phyloP scores from a whole-genome alignment of 148 eudicot genomes.

The Amaranthus palmeri region DNA sequence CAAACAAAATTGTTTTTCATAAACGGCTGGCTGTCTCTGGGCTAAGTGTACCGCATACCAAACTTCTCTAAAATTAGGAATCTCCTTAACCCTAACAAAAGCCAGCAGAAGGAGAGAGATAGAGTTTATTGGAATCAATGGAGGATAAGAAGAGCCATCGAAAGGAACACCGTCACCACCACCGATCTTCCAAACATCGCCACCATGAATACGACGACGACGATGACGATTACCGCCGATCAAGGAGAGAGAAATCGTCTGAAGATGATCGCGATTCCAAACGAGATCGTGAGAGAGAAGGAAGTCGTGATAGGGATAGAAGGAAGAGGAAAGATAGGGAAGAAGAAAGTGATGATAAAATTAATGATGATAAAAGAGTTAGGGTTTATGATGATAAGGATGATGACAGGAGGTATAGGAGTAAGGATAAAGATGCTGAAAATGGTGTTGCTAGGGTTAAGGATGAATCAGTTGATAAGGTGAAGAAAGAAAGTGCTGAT shows the following conservation, averaged over 20 bases:
- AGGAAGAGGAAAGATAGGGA: constrained; percentile 32
- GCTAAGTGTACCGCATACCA: no score
- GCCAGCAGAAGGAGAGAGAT: no score
- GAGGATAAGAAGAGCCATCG: constrained; percentile 37
- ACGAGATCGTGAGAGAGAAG: constrained; percentile 31
- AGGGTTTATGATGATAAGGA: constrained; percentile 22
- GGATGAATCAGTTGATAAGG: constrained; percentile 20
- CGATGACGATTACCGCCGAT: constrained; percentile 15
- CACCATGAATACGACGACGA: constrained; percentile 24
- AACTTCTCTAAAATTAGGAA: no score
- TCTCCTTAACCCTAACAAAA: no score
- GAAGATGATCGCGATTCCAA: constrained; percentile 27
- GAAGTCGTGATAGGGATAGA: constrained; percentile 32
- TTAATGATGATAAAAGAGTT: constrained; percentile 16
- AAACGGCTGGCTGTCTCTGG: no score
- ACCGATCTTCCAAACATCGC: constrained; percentile 32
- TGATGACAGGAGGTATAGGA: constrained; percentile 24
- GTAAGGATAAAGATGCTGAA: constrained; percentile 24
- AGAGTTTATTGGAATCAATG: constrained; percentile 10
- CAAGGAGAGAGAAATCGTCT: constrained; percentile 21
- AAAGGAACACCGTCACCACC: constrained; percentile 30
- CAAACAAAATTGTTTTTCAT: no score
- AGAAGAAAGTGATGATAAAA: constrained; percentile 41
- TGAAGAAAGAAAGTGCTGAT: constrained; percentile 26
- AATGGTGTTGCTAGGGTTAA: constrained; percentile 23